A percentile compares a stretch with the other conserved stretches of the same genome.
These are phyloP conservation scores for Pisolithus albus DNA, from an alignment of 768 basidiomycete species.

Conservation along the genomic window DNA sequence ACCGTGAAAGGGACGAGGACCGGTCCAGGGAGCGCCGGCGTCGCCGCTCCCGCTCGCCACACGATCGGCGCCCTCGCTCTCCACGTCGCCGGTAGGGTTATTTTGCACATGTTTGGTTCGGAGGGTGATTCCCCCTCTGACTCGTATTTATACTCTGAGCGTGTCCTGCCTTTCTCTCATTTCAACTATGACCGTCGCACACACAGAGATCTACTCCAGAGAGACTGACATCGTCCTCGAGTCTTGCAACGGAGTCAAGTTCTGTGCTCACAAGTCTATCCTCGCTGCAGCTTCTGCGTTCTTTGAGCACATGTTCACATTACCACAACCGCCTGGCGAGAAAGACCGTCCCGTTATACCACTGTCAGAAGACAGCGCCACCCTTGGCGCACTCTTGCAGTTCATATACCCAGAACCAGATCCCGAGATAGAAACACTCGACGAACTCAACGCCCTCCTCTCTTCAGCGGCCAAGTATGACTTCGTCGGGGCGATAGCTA, in stretches of 20 bases:
- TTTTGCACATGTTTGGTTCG: slow-evolving; percentile 21
- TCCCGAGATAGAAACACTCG: slow-evolving; percentile 44
- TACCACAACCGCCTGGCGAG: slow-evolving; percentile 43
- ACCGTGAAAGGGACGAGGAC: slow-evolving; percentile 36
- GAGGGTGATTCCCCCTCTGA: not conserved
- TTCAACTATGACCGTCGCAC: slow-evolving; percentile 21
- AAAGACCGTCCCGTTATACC: slow-evolving; percentile 41
- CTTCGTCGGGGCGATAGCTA: slow-evolving; percentile 37
- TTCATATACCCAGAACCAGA: slow-evolving; percentile 58
- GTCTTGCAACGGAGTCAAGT: slow-evolving; percentile 40
- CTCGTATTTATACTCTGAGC: not conserved
- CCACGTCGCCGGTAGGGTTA: not conserved
- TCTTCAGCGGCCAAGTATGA: slow-evolving; percentile 61
- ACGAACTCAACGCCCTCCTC: slow-evolving; percentile 47
- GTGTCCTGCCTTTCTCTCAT: slow-evolving; percentile 3
- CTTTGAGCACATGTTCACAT: slow-evolving; percentile 60
- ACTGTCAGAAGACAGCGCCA: slow-evolving; percentile 42
- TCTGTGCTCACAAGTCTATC: slow-evolving; percentile 56
- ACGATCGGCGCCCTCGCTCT: slow-evolving; percentile 32
- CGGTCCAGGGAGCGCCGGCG: slow-evolving; percentile 17
- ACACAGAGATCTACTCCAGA: slow-evolving; percentile 35
- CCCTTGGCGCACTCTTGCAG: slow-evolving; percentile 46
- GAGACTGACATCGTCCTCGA: slow-evolving; percentile 52
- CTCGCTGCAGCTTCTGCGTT: slow-evolving; percentile 60
- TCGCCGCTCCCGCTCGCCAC: slow-evolving; percentile 22